Base-by-base conservation (phyloP, 176 grass and related monocot species). In the Oryza australiensis region DNA sequence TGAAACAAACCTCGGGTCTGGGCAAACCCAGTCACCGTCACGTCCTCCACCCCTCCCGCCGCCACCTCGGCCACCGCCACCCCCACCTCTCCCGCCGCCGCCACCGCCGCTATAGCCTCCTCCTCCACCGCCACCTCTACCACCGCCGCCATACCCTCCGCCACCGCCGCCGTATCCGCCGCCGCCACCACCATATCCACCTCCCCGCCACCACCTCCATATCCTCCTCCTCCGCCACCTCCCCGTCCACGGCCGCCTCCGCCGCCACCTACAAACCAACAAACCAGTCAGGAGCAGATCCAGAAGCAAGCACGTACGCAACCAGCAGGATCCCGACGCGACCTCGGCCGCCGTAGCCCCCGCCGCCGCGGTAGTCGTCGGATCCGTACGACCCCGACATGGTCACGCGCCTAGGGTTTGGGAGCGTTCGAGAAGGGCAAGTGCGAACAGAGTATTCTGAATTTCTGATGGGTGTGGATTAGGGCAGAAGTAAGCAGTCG, bases 21-120 rank as follows among this genome's bases (percentile, higher is more conserved):
- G 93, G 85, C 93, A 94, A 76, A 87, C 82, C 93, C 93, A 94
- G 84, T 92, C 93, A 18, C 93, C 93, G 0, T 94, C 93, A n/a
- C 93, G 89, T 10, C 92, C 91, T 71, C 82, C 85, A 24, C 87
- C 88, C 4, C 88, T 85, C 0, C 91, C 78, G 22, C 74, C 63
- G 18, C 82, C 65, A 9, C 55, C 55, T 60, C 55, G 55, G 55
- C 64, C 77, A 33, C 77, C 72, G 55, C 64, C 77, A 33, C 77
- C 72, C 4, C 84, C 84, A 66, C 88, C 78, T 49, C 88, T 81
- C 26, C 83, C 85, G 3, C 84, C 84, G 2, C 83, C 86, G 2
- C 87, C 84, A 3, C 85, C 84, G 9, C 77, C 85, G 16, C 80
- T 68, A 3, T 66, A 83, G 29, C 60, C 83, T 9, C 82, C 87